Percentiles rank a stretch among this genome's conserved stretches.
phyloP scores from a whole-genome alignment of 1,284 basidiomycete species.

The Coniferiporia sulphurascens region DNA sequence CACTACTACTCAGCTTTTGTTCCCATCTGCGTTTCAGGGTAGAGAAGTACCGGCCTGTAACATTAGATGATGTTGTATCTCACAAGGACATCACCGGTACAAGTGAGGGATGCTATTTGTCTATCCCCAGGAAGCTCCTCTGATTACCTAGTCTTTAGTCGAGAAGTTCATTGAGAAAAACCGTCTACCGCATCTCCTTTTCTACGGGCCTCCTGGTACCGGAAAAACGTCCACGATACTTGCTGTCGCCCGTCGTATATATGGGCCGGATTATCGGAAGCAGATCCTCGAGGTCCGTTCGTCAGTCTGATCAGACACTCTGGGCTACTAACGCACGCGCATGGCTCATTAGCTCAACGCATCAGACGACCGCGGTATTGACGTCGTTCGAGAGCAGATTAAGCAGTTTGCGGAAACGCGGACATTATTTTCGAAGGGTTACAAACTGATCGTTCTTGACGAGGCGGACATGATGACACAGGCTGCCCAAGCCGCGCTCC shows the following conservation, averaged over 20 bases:
- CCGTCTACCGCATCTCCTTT: constrained; percentile 89
- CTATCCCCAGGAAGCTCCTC: not conserved
- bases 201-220: constrained; percentile 97
- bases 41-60: constrained; percentile 90
- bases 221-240: constrained; percentile 98
- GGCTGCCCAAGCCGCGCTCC: constrained; percentile 92
- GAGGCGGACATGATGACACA: constrained; percentile 99
- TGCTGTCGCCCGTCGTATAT: constrained; percentile 93
- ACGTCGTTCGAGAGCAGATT: constrained; percentile 97
- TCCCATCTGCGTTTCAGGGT: constrained; percentile 57
- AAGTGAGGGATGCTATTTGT: constrained; percentile 50
- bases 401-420: constrained; percentile 98
- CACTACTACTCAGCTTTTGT: not conserved
- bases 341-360: constrained; percentile 74
- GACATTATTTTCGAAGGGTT: constrained; percentile 87
- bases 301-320: not conserved
- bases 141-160: constrained; percentile 48
- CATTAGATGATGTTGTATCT: constrained; percentile 88
- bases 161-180: constrained; percentile 97
- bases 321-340: not conserved
- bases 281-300: constrained; percentile 87
- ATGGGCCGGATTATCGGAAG: constrained; percentile 78
- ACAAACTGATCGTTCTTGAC: constrained; percentile 97
- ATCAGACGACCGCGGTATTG: constrained; percentile 96
- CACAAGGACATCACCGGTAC: constrained; percentile 92